Percentiles rank a stretch among this genome's conserved stretches.
Evolutionary conservation across 2,329 filamentous ascomycete genomes (phyloP).

Genomic region (Nannizzia gypsea): DNA sequence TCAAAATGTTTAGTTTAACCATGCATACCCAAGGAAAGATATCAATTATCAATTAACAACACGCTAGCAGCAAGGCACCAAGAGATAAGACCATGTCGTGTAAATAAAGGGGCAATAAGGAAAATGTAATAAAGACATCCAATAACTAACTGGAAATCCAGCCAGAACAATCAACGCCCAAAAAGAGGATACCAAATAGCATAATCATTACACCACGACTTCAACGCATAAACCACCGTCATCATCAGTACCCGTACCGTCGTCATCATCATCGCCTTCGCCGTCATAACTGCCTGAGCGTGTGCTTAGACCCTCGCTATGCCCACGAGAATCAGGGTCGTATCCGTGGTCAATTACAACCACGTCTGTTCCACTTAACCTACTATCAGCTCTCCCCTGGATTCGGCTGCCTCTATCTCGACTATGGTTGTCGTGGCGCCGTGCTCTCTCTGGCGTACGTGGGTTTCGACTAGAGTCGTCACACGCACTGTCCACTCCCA

Average conservation of each 20-base stretch:
- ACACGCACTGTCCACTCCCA: slow-evolving; percentile 4
- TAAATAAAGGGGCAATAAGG: not conserved
- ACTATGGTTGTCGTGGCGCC: not conserved
- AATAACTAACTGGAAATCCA: not conserved
- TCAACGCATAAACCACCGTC: slow-evolving; percentile 15
- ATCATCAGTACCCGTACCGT: slow-evolving; percentile 14
- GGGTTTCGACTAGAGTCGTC: not conserved
- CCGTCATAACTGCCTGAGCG: slow-evolving; percentile 12
- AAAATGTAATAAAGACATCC: not conserved
- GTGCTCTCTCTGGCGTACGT: not conserved
- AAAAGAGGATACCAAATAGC: slow-evolving; percentile 1
- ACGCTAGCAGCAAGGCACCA: not conserved
- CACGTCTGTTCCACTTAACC: slow-evolving; percentile 6
- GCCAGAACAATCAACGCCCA: not conserved
- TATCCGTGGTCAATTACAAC: slow-evolving; percentile 8
- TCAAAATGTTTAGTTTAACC: too few species aligned
- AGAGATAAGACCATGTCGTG: not conserved
- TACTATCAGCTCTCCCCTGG: not conserved
- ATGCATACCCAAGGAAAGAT: not conserved
- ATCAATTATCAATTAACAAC: not conserved
- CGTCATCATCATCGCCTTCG: slow-evolving; percentile 12
- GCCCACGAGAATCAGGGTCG: slow-evolving; percentile 5
- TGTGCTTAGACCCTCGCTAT: not conserved
- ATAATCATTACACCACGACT: slow-evolving; percentile 15
- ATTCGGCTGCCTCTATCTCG: slow-evolving; percentile 5